phyloP scores from a whole-genome alignment of 73 alveolate species.

The Tetrahymena elliotti region DNA sequence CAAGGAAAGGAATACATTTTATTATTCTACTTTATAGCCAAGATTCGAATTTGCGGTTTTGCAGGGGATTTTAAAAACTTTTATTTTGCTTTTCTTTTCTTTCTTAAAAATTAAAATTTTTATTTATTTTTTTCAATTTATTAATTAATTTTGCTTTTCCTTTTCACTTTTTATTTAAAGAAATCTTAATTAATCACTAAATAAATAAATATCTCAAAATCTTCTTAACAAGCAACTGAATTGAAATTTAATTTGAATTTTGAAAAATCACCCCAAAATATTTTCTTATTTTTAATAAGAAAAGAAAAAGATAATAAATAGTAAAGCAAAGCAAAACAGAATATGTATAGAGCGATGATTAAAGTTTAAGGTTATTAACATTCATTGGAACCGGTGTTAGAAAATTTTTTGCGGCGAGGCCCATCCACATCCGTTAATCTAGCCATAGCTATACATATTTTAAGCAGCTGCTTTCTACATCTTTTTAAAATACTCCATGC shows the following conservation, averaged over 20 bases:
- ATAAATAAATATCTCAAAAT: not conserved
- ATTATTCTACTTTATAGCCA: not conserved
- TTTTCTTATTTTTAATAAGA: not conserved
- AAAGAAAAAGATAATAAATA: not conserved
- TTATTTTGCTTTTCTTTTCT: not conserved
- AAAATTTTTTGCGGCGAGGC: not conserved
- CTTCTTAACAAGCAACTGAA: not conserved
- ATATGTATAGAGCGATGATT: not conserved
- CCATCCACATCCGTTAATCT: not conserved
- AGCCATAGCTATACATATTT: not conserved
- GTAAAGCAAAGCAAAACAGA: not conserved
- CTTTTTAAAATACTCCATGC: not conserved
- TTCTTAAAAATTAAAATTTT: not conserved
- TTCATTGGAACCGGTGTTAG: not conserved
- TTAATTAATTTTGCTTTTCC: not conserved
- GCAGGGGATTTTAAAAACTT: not conserved
- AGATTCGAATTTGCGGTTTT: too few species aligned
- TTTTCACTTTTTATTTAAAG: not conserved
- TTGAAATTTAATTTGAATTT: not conserved
- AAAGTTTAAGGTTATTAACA: not conserved
- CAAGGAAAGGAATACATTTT: not conserved
- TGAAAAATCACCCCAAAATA: not conserved
- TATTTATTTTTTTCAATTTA: not conserved
- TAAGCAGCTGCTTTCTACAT: not conserved
- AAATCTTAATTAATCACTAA: not conserved